A percentile compares a stretch with the other conserved stretches of the same genome.
Evolutionary conservation across 2,329 filamentous ascomycete genomes (phyloP).

Genomic region (Ophiosphaerella herpotricha): DNA sequence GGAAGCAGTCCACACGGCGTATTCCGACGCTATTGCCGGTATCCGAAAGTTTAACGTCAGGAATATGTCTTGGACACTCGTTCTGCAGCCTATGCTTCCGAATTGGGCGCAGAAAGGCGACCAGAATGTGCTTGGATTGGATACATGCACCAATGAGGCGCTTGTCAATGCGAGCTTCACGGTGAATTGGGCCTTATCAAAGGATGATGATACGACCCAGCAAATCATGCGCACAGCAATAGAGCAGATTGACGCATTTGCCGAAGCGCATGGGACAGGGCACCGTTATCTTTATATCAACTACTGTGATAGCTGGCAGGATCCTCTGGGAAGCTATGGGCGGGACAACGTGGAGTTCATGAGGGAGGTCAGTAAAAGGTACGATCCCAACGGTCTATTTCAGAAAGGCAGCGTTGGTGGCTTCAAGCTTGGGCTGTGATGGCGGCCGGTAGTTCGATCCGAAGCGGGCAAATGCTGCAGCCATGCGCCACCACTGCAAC

Average conservation of each 20-base stretch:
- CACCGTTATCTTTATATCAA: constrained; percentile 38
- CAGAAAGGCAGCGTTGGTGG: constrained; percentile 41
- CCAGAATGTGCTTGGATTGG: constrained; percentile 16
- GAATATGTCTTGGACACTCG: constrained; percentile 40
- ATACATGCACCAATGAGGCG: constrained; percentile 19
- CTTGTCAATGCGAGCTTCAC: constrained; percentile 43
- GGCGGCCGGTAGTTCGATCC: constrained; percentile 5
- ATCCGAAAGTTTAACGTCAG: constrained; percentile 30
- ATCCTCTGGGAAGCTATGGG: constrained; percentile 42
- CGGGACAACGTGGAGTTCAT: constrained; percentile 31
- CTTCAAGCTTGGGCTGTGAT: constrained; percentile 36
- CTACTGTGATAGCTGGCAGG: constrained; percentile 46
- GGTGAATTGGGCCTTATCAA: constrained; percentile 35
- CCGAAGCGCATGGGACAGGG: constrained; percentile 15
- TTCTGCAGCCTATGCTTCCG: constrained; percentile 23
- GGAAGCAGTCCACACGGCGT: constrained; percentile 30
- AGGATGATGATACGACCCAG: constrained; percentile 36
- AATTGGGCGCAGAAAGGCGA: constrained; percentile 21
- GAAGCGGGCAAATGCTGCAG: constrained; percentile 5
- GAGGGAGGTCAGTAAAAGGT: constrained; percentile 34
- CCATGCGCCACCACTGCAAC: constrained; percentile 6
- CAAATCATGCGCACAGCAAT: constrained; percentile 28
- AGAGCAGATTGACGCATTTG: constrained; percentile 40
- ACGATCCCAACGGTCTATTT: constrained; percentile 44
- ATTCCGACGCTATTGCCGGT: constrained; percentile 27